phyloP scores from a whole-genome alignment of 2,329 filamentous ascomycete species.

The Trichophyton rubrum region DNA sequence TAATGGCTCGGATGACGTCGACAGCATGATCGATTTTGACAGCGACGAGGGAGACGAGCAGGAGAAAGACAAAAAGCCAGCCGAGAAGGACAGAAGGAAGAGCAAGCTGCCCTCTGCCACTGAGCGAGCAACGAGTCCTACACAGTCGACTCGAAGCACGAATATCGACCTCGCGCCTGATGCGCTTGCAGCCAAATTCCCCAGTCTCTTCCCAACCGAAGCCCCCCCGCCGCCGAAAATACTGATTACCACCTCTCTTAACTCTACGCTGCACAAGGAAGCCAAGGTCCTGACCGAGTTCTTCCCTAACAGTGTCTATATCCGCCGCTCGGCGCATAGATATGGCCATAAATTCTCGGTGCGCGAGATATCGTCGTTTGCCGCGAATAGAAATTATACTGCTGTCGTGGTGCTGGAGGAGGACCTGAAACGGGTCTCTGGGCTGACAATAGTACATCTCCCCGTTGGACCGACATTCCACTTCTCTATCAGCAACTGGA shows the following conservation, averaged over 20 bases:
- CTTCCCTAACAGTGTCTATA: conserved; percentile 71
- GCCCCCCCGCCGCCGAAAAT: conserved; percentile 60
- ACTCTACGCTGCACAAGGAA: conserved; percentile 76
- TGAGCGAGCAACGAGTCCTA: conserved; percentile 43
- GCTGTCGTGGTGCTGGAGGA: conserved; percentile 76
- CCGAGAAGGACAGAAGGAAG: conserved; percentile 28
- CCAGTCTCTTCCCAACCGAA: conserved; percentile 42
- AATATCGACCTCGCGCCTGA: conserved; percentile 50
- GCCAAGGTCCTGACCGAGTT: conserved; percentile 64
- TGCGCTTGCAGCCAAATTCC: conserved; percentile 49
- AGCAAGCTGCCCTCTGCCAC: conserved; percentile 25
- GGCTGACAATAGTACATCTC: conserved; percentile 71
- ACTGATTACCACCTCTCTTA: conserved; percentile 79
- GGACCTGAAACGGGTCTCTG: conserved; percentile 72
- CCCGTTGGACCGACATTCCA: conserved; percentile 83
- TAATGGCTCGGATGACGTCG: conserved; percentile 45
- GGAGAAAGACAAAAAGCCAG: conserved; percentile 32
- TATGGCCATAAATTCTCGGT: conserved; percentile 86
- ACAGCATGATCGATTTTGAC: conserved; percentile 62
- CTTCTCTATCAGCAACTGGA: conserved; percentile 81
- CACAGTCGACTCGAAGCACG: conserved; percentile 44
- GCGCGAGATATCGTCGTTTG: conserved; percentile 78
- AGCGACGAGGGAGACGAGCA: conserved; percentile 38
- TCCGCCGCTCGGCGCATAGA: conserved; percentile 70
- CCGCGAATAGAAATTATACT: conserved; percentile 68